Base-by-base conservation (phyloP, 441 rosid genomes). In the Erodium chrysanthum region DNA sequence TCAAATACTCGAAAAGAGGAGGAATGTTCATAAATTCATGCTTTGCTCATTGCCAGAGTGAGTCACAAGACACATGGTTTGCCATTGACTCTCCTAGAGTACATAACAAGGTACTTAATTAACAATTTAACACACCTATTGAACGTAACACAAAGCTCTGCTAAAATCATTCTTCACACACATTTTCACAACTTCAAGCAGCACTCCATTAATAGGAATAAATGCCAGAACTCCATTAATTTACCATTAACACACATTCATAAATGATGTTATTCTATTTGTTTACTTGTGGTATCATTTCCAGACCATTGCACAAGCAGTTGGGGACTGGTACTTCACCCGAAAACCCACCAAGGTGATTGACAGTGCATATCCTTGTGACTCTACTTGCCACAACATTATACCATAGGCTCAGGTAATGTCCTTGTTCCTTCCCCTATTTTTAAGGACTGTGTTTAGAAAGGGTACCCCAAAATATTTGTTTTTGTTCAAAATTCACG, bases 11-110 rank as follows among this genome's bases (percentile, higher is more conserved):
- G 15, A 65, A 67, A n/a, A 70, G 80, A 67, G 87, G 81, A 21
- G 93, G 93, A 33, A 83, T 88, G 86, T 88, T 78, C 71, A 74
- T 88, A 74, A 85, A 85, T 70, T 83, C 93, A 14, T 88, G 93
- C 70, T 85, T 88, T 29, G 88, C 86, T 77, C 93, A 88, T 79
- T 88, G 93, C 77, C 90, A 88, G 73, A 88, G 93, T 54, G 86
- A 87, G 76, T 66, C 72, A 23, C 84, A 85, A 27, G 86, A 88
- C 33, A 88, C 93, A 67, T 88, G 93, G 93, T 73, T 85, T 7
- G 83, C 87, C 11, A 76, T 59, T 1, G 80, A 76, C 71, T 88
- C 93, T 62, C 93, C 93, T 1, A 78, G 75, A 78, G 70, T 88
- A 73, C 74, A 81, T 62, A 72, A 83, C 58, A 81, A 83, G 90